Evolutionary conservation across 768 basidiomycete species (phyloP).

Genomic region (Podaxis sp.): DNA sequence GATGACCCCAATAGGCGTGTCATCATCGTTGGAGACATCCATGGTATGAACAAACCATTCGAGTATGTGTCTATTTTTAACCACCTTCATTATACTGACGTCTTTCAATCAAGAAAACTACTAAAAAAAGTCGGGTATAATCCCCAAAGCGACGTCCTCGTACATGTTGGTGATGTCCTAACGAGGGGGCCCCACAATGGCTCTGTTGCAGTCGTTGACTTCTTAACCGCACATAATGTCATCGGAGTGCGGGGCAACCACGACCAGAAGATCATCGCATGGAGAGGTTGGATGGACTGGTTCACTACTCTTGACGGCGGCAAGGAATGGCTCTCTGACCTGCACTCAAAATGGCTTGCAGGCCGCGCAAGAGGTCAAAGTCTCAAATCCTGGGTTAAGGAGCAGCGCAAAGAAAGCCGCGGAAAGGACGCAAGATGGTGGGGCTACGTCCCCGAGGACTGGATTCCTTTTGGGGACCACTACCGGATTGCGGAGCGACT

Average conservation of each 20-base stretch:
- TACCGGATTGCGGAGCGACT: constrained; percentile 72
- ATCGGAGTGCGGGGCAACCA: constrained; percentile 92
- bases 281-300: constrained; percentile 88
- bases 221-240: constrained; percentile 60
- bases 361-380: background rate
- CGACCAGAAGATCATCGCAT: constrained; percentile 88
- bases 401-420: constrained; percentile 16
- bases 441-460: constrained; percentile 57
- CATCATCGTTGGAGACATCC: constrained; percentile 85
- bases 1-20: constrained; percentile 54
- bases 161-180: constrained; percentile 84
- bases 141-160: constrained; percentile 58
- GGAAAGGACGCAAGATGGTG: constrained; percentile 38
- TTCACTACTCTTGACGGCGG: constrained; percentile 48
- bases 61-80: constrained; percentile 43
- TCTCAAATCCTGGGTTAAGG: constrained; percentile 17
- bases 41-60: constrained; percentile 73
- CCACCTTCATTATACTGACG: background rate
- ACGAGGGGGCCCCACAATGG: constrained; percentile 62
- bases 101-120: constrained; percentile 47
- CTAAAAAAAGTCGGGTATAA: constrained; percentile 61
- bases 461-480: constrained; percentile 75
- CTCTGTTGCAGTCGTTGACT: constrained; percentile 63
- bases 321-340: constrained; percentile 49
- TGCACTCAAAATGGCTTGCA: background rate